Base-by-base conservation (phyloP, 345 rosid genomes). In the Eucalyptus sideroxylon region DNA sequence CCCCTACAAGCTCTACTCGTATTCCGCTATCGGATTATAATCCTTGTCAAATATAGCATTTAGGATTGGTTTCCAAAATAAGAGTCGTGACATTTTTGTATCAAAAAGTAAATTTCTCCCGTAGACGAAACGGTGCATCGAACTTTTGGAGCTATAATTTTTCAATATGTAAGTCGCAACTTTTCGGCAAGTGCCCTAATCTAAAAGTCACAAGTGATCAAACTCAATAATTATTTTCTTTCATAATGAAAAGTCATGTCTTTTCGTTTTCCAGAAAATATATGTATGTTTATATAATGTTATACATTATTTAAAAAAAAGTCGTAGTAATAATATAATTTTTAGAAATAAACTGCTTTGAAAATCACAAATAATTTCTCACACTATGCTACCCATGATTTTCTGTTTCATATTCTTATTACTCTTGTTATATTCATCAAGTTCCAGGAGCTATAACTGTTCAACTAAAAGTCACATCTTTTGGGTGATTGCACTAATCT, bases 71-170 rank as follows among this genome's bases (percentile, higher is more conserved):
- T 12, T 60, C 30, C 69, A 62, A 62, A 13, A 62, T 62, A 30
- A 62, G 34, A 62, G 17, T 30, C 31, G 0, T 7, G 10, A 30
- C 17, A 15, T 62, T 30, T 62, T 0, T 13, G 7, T 62, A 6
- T 62, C 72, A 30, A 62, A 30, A 62, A 4, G 34, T 62, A 30
- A 62, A 6, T 62, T 30, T 30, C 17, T 14, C 19, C 11, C 5
- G 0, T n/a, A 15, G 10, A n/a, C 0, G 19, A 0, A 65, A 62
- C 7, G 10, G 0, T n/a, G 31, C 40, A 5, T 67, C 77, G 8
- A n/a, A 0, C 34, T 67, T 31, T n/a, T 31, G 23, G 13, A 34
- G 42, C 8, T 31, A 6, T 34, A 31, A 69, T 16, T 31, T 69
- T 34, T 69, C 42, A 17, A 31, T 34, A 3, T 1, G 2, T 16